A percentile compares a stretch with the other conserved stretches of the same genome.
phyloP scores from a whole-genome alignment of 208 protist genomes.

The Trypanosoma avium region DNA sequence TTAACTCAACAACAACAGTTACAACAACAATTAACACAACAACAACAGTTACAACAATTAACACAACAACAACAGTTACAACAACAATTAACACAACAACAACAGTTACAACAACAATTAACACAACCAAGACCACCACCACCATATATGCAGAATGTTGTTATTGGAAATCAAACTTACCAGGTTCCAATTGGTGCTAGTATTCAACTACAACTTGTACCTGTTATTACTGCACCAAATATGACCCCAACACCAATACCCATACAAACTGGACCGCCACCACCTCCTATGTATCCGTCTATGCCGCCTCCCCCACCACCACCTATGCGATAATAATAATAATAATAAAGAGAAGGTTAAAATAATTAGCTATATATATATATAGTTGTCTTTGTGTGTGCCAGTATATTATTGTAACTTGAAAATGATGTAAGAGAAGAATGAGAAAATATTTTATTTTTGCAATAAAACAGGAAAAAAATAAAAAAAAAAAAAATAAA shows the following conservation, averaged over 20 bases:
- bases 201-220: slow-evolving; percentile 62
- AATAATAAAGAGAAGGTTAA: background rate
- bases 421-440: too few species aligned
- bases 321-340: background rate
- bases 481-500: too few species aligned
- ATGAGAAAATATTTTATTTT: too few species aligned
- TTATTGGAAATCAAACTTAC: slow-evolving; percentile 54
- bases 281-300: slow-evolving; percentile 4
- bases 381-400: too few species aligned
- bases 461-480: too few species aligned
- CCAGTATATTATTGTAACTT: too few species aligned
- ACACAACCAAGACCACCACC: slow-evolving; percentile 27
- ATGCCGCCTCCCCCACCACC: background rate
- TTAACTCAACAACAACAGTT: background rate
- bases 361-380: too few species aligned
- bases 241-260: slow-evolving; percentile 2
- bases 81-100: background rate
- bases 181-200: slow-evolving; percentile 50
- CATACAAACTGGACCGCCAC: slow-evolving; percentile 5
- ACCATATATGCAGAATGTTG: slow-evolving; percentile 48
- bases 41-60: background rate
- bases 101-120: slow-evolving; percentile 6
- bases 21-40: slow-evolving; percentile 17
- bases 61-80: background rate
- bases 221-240: slow-evolving; percentile 44